These are phyloP conservation scores for Rosellinia necatrix DNA, from an alignment of 2,329 filamentous ascomycete species.

Conservation along the genomic window DNA sequence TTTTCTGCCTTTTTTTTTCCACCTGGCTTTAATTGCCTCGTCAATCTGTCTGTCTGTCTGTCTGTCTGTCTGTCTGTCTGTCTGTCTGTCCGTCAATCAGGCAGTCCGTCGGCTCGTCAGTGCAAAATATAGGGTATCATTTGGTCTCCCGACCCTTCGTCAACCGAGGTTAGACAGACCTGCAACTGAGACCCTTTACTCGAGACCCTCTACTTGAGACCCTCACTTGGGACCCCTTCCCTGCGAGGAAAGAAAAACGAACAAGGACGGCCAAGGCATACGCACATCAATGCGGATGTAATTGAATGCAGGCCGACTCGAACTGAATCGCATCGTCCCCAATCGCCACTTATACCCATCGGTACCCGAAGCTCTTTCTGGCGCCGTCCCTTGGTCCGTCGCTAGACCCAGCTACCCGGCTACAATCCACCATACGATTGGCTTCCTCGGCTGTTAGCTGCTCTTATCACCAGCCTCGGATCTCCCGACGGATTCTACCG, in stretches of 20 bases:
- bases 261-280: not conserved
- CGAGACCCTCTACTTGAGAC: too few species aligned
- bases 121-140: too few species aligned
- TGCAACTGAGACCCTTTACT: too few species aligned
- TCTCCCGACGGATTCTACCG: not conserved
- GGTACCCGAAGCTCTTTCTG: constrained; percentile 2
- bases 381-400: constrained; percentile 16
- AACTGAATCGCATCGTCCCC: too few species aligned
- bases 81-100: too few species aligned
- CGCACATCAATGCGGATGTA: constrained; percentile 3
- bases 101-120: too few species aligned
- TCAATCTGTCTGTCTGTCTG: not conserved
- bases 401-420: constrained; percentile 18
- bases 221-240: too few species aligned
- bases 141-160: too few species aligned
- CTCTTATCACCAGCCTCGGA: constrained; percentile 4
- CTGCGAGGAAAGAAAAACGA: too few species aligned
- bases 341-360: constrained; percentile 4
- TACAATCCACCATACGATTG: constrained; percentile 19
- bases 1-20: not conserved
- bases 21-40: not conserved
- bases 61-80: too few species aligned
- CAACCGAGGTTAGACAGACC: too few species aligned
- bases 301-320: too few species aligned
- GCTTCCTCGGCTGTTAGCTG: constrained; percentile 28